Evolutionary conservation across 768 basidiomycete genomes (phyloP).

Genomic region (Lentinula lateritia): DNA sequence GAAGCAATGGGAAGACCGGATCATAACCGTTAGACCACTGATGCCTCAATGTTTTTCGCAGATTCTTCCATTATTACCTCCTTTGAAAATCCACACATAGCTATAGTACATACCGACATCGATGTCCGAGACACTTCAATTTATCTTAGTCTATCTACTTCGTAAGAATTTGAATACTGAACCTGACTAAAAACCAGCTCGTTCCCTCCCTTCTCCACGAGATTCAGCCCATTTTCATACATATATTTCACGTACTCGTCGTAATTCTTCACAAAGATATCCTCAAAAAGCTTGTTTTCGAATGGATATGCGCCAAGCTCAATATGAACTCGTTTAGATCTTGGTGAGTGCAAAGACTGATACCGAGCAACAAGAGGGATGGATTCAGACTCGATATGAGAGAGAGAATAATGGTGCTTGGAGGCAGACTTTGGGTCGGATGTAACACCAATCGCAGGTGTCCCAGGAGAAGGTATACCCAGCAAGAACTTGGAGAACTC

Average conservation of each 20-base stretch:
- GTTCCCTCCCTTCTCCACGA: not conserved
- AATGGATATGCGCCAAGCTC: not conserved
- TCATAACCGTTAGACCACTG: conserved; percentile 7
- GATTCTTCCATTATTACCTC: too few species aligned
- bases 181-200: not conserved
- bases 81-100: too few species aligned
- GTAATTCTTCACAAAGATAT: not conserved
- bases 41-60: not conserved
- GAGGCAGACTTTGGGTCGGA: not conserved
- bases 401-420: not conserved
- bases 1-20: conserved; percentile 4
- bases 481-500: not conserved
- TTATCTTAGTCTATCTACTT: not conserved
- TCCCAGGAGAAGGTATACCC: not conserved
- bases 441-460: not conserved
- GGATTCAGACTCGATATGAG: too few species aligned
- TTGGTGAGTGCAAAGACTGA: not conserved
- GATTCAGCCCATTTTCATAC: not conserved
- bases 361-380: not conserved
- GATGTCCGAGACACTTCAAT: not conserved
- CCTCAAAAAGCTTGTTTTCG: not conserved
- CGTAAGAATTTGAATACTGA: not conserved
- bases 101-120: not conserved
- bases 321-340: not conserved
- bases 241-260: not conserved